Evolutionary conservation across 805 yeast genomes (phyloP).

Genomic region (Ogataea trehalophila): DNA sequence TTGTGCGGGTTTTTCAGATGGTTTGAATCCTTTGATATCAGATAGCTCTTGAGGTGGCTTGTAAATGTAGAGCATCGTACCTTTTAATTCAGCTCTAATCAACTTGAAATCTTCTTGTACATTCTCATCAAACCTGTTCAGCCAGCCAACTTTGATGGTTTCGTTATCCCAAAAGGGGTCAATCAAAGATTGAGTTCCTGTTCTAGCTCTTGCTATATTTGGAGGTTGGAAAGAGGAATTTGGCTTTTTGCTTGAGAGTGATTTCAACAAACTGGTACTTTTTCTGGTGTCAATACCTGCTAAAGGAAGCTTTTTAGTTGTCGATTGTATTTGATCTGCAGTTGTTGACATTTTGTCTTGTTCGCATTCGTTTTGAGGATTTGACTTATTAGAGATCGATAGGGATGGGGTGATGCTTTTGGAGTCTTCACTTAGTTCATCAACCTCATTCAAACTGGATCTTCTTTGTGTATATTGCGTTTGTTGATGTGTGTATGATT

Average conservation of each 20-base stretch:
- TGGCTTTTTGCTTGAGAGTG: slow-evolving; percentile 15
- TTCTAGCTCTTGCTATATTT: neutral
- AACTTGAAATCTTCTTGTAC: slow-evolving; percentile 38
- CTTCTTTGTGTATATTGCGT: neutral
- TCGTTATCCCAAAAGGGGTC: slow-evolving; percentile 31
- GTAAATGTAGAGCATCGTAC: slow-evolving; percentile 59
- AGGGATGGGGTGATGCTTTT: neutral
- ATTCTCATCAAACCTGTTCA: slow-evolving; percentile 41
- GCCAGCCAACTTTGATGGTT: slow-evolving; percentile 53
- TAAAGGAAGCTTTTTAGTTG: neutral
- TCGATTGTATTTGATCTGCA: slow-evolving; percentile 5
- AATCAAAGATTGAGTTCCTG: slow-evolving; percentile 16
- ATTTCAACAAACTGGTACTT: slow-evolving; percentile 13
- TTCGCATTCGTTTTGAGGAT: neutral
- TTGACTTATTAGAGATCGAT: neutral
- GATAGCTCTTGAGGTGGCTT: slow-evolving; percentile 49
- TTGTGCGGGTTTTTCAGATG: neutral
- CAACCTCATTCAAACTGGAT: slow-evolving; percentile 6
- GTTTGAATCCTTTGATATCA: slow-evolving; percentile 31
- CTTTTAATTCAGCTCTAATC: slow-evolving; percentile 63
- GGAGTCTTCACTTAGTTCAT: slow-evolving; percentile 5
- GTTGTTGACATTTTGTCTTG: neutral
- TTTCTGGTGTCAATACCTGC: slow-evolving; percentile 1
- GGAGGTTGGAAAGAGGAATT: slow-evolving; percentile 10
- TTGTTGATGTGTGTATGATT: neutral